phyloP scores from a whole-genome alignment of 2,329 filamentous ascomycete genomes.

The Aspergillus caelatus region DNA sequence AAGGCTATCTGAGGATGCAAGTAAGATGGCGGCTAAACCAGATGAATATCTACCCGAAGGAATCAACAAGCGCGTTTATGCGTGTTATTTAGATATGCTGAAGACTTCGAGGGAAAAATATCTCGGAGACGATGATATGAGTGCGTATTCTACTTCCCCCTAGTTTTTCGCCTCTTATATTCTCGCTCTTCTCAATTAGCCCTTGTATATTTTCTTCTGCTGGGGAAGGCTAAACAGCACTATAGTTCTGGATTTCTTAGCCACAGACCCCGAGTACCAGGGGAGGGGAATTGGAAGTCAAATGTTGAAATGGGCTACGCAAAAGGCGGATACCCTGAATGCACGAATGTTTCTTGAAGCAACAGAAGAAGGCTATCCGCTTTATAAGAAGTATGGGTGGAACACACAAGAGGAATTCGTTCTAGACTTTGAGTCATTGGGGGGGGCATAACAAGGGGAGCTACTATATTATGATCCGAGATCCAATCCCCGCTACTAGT shows the following conservation, averaged over 20 bases:
- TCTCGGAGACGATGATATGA: conserved; percentile 16
- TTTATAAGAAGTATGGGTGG: conserved; percentile 57
- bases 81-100: conserved; percentile 20
- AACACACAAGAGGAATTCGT: conserved; percentile 38
- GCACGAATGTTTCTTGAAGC: conserved; percentile 55
- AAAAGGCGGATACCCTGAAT: conserved; percentile 48
- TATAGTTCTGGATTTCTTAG: conserved; percentile 21
- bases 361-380: conserved; percentile 49
- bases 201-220: not conserved
- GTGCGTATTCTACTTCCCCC: conserved; percentile 4
- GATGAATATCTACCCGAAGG: conserved; percentile 27
- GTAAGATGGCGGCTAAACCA: conserved; percentile 27
- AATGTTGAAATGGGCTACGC: conserved; percentile 48
- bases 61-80: conserved; percentile 47
- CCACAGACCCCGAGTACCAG: conserved; percentile 15
- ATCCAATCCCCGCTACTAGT: not conserved
- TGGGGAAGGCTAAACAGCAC: not conserved
- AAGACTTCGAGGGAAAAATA: conserved; percentile 9
- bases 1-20: conserved; percentile 45
- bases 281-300: conserved; percentile 19
- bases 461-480: conserved; percentile 9
- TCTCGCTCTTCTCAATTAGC: not conserved
- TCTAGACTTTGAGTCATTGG: conserved; percentile 38
- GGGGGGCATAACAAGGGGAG: conserved; percentile 16
- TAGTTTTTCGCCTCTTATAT: not conserved